Conservation (phyloP, 2,329 filamentous ascomycete genomes). For the Stagonosporopsis rhizophila region DNA sequence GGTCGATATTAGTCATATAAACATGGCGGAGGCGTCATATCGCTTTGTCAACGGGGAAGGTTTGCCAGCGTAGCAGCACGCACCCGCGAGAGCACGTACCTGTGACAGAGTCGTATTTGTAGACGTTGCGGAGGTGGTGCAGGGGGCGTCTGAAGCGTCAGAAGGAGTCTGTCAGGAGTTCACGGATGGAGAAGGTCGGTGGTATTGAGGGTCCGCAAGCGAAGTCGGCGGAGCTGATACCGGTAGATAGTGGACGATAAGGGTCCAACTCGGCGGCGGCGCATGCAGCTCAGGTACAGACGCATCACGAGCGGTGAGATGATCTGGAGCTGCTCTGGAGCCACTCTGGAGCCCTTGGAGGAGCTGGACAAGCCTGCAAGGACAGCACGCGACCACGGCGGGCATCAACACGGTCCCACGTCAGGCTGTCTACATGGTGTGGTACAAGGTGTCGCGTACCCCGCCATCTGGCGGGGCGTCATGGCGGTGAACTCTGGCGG, state of each 20-base stretch:
- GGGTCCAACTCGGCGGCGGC: slow-evolving; percentile 19
- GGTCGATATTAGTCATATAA: slow-evolving; percentile 21
- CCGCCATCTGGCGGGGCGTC: slow-evolving; percentile 31
- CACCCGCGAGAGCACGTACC: slow-evolving; percentile 6
- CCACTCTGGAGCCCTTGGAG: background rate
- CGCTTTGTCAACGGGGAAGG: slow-evolving; percentile 19
- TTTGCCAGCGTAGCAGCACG: slow-evolving; percentile 9
- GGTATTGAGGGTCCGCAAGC: slow-evolving; percentile 24
- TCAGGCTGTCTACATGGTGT: background rate
- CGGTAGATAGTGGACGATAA: slow-evolving; percentile 42
- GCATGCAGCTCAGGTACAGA: slow-evolving; percentile 1
- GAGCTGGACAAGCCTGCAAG: background rate
- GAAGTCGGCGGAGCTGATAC: slow-evolving; percentile 42
- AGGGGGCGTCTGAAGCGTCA: slow-evolving; percentile 14
- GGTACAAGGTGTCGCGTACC: slow-evolving; percentile 18
- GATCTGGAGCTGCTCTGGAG: background rate
- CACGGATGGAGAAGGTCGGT: slow-evolving; percentile 14
- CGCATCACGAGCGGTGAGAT: slow-evolving; percentile 13
- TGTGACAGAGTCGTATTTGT: slow-evolving; percentile 2
- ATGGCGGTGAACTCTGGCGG: slow-evolving; percentile 15
- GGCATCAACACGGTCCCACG: background rate
- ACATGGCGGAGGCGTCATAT: slow-evolving; percentile 15
- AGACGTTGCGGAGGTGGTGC: background rate
- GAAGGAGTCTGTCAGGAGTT: slow-evolving; percentile 23
- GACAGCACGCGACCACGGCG: background rate